These are phyloP conservation scores for Acanthamoeba triangularis DNA, from an alignment of 208 protist species.

Conservation along the genomic window DNA sequence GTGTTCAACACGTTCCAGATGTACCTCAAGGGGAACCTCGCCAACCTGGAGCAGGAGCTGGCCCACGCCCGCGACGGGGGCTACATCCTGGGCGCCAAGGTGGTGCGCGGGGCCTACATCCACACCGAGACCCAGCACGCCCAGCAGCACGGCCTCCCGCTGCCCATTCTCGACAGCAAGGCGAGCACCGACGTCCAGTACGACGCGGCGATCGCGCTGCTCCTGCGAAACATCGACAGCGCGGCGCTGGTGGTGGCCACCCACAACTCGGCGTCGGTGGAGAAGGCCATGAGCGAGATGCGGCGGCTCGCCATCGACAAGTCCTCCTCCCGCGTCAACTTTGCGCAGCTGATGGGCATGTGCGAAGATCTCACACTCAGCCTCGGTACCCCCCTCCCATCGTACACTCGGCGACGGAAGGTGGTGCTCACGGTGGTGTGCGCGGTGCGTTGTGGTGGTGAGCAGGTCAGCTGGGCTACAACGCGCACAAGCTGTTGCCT, in stretches of 20 bases:
- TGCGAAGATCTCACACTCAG: constrained; percentile 45
- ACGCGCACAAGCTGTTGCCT: constrained; percentile 66
- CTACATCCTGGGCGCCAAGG: constrained; percentile 53
- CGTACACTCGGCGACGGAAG: neutral
- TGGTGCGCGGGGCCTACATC: constrained; percentile 61
- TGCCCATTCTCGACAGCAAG: neutral
- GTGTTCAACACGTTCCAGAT: constrained; percentile 70
- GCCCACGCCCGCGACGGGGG: neutral
- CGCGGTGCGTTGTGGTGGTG: neutral
- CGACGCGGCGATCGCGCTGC: constrained; percentile 32
- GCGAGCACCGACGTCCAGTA: neutral
- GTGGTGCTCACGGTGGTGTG: too few relatives aligned
- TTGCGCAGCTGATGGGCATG: constrained; percentile 70
- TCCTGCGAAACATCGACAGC: constrained; percentile 3
- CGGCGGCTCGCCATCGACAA: neutral
- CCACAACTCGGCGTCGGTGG: constrained; percentile 26
- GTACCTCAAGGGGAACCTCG: constrained; percentile 58
- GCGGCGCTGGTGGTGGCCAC: constrained; percentile 50
- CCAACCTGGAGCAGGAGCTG: constrained; percentile 3
- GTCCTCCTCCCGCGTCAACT: constrained; percentile 21
- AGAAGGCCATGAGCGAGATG: constrained; percentile 18
- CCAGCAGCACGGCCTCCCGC: neutral
- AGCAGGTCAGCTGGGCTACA: constrained; percentile 26
- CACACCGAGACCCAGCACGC: constrained; percentile 23
- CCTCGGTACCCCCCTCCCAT: neutral